Evolutionary conservation across 2,329 filamentous ascomycete species (phyloP).

Genomic region (Decorospora gaudefroyi): DNA sequence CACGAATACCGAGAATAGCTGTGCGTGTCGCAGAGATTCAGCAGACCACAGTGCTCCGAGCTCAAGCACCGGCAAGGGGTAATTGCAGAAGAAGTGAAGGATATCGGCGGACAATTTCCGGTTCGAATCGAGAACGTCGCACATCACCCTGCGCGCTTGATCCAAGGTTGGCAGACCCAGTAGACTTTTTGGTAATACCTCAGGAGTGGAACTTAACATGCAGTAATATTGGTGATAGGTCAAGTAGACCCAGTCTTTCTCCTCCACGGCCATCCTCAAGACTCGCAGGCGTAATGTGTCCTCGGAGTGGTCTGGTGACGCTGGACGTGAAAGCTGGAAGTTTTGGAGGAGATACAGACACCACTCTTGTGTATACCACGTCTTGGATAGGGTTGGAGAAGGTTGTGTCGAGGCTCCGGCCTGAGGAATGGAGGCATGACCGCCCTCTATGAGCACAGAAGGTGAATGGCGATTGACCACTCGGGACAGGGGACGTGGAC

Average conservation of each 20-base stretch:
- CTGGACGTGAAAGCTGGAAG: conserved; percentile 7
- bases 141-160: conserved; percentile 46
- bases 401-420: neutral
- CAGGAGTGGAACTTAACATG: conserved; percentile 36
- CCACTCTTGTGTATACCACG: conserved; percentile 21
- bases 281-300: conserved; percentile 27
- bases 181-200: conserved; percentile 46
- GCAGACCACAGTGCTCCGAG: conserved; percentile 32
- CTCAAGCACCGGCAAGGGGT: conserved; percentile 49
- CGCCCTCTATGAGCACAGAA: neutral
- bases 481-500: neutral
- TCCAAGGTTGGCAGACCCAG: conserved; percentile 39
- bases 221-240: conserved; percentile 41
- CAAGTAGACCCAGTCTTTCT: conserved; percentile 37
- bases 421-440: neutral
- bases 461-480: neutral
- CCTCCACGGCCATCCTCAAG: conserved; percentile 44
- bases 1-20: conserved; percentile 48
- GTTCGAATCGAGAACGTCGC: conserved; percentile 55
- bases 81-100: conserved; percentile 54
- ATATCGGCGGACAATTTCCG: conserved; percentile 47
- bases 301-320: neutral
- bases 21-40: conserved; percentile 42
- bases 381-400: neutral
- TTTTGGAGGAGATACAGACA: conserved; percentile 12